A percentile compares a stretch with the other conserved stretches of the same genome.
Conservation (phyloP, 176 grass and related monocot genomes). For the Triticum monococcum region DNA sequence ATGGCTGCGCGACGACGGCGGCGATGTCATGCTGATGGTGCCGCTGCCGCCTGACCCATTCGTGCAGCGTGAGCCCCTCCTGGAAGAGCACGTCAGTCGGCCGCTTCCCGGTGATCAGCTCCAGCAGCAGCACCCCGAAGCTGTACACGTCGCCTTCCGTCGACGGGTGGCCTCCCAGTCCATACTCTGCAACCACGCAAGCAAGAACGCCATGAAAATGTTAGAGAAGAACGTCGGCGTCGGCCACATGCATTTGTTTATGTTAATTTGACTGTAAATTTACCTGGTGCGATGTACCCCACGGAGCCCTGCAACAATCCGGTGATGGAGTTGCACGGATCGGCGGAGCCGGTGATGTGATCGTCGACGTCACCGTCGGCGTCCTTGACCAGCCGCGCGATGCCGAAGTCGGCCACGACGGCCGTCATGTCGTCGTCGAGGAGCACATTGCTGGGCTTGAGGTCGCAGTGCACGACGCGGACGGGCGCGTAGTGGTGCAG, state of each 20-base stretch:
- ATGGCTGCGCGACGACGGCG: conserved; percentile 45
- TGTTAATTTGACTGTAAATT: not conserved
- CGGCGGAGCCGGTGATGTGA: conserved; percentile 13
- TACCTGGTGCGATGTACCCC: conserved; percentile 97
- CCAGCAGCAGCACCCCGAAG: conserved; percentile 82
- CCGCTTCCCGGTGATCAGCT: conserved; percentile 80
- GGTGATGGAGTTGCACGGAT: conserved; percentile 75
- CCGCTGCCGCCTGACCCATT: conserved; percentile 68
- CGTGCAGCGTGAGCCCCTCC: conserved; percentile 80
- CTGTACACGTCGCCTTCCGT: conserved; percentile 89
- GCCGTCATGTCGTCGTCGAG: conserved; percentile 89
- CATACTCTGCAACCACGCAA: conserved; percentile 65
- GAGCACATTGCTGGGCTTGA: conserved; percentile 93
- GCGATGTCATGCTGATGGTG: conserved; percentile 62
- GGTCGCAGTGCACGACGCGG: conserved; percentile 79
- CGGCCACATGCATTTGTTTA: not conserved
- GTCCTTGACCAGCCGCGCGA: conserved; percentile 57
- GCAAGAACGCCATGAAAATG: conserved; percentile 11
- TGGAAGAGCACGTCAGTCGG: conserved; percentile 84
- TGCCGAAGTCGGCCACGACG: conserved; percentile 84
- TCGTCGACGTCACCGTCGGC: conserved; percentile 23
- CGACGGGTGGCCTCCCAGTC: conserved; percentile 74
- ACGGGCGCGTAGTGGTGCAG: conserved; percentile 85
- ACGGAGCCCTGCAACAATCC: conserved; percentile 74
- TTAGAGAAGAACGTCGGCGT: not conserved